These are phyloP conservation scores for Aotearoamyces nothofagi DNA, from an alignment of 2,329 filamentous ascomycete species.

Conservation along the genomic window DNA sequence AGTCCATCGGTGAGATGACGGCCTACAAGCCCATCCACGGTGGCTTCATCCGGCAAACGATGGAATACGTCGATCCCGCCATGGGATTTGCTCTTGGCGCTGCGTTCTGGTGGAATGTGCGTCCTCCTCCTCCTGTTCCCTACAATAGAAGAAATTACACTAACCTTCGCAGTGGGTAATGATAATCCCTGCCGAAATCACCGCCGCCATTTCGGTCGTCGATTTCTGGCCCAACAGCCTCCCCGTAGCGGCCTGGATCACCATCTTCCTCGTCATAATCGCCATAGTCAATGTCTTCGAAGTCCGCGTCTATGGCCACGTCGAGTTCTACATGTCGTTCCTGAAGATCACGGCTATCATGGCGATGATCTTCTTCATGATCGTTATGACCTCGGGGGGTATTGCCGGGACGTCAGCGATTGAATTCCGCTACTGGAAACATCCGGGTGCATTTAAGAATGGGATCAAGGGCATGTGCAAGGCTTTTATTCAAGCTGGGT, in stretches of 20 bases:
- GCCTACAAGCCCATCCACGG: constrained; percentile 40
- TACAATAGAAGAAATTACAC: no score
- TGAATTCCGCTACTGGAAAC: constrained; percentile 1
- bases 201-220: constrained; percentile 37
- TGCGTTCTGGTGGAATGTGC: constrained; percentile 33
- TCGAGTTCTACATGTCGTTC: constrained; percentile 32
- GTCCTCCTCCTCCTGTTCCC: no score
- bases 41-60: constrained; percentile 43
- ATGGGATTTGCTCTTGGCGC: constrained; percentile 34
- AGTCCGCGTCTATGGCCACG: constrained; percentile 34
- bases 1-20: neutral
- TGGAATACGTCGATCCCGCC: constrained; percentile 43
- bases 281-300: constrained; percentile 36
- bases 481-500: constrained; percentile 50
- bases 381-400: constrained; percentile 25
- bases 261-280: constrained; percentile 34
- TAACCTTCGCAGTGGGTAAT: constrained; percentile 32
- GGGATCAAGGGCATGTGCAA: constrained; percentile 46
- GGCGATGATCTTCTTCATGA: constrained; percentile 36
- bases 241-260: constrained; percentile 35
- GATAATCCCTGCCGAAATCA: constrained; percentile 34
- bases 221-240: constrained; percentile 47
- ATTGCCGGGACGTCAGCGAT: constrained; percentile 35
- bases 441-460: neutral
- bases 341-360: constrained; percentile 35